Conservation (phyloP, 169 alveolate genomes). For the Cryptosporidium felis region DNA sequence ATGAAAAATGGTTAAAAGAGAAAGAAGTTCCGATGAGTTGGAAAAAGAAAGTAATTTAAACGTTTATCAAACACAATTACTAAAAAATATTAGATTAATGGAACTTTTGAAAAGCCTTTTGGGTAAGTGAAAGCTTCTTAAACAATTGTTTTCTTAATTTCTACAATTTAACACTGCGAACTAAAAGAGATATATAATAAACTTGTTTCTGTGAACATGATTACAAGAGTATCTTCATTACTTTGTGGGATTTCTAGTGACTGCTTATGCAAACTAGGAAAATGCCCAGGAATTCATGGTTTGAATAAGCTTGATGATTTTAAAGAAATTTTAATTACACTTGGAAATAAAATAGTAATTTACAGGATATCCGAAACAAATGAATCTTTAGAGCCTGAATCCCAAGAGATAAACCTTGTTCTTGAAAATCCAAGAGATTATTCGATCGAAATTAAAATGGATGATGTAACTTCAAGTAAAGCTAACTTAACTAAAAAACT, state of each 20-base stretch:
- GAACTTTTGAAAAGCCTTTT: slow-evolving; percentile 27
- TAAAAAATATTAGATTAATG: slow-evolving; percentile 1
- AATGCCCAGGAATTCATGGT: slow-evolving; percentile 53
- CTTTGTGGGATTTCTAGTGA: slow-evolving; percentile 59
- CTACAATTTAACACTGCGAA: not conserved
- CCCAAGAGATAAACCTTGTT: too few species aligned
- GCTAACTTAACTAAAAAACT: not conserved
- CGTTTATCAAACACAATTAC: slow-evolving; percentile 5
- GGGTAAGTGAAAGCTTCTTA: slow-evolving; percentile 27
- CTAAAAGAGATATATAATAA: not conserved
- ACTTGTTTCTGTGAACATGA: not conserved
- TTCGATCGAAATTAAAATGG: not conserved
- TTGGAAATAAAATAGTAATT: not conserved
- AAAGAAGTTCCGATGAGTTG: not conserved
- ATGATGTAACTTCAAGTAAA: not conserved
- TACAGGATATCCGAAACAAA: too few species aligned
- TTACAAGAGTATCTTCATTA: slow-evolving; percentile 37
- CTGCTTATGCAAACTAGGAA: slow-evolving; percentile 30
- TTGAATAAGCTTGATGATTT: not conserved
- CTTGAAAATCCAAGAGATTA: not conserved
- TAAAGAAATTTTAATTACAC: not conserved
- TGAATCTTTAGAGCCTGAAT: too few species aligned
- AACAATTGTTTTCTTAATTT: not conserved
- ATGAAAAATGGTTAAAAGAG: slow-evolving; percentile 31
- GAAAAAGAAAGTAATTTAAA: not conserved